A percentile compares a stretch with the other conserved stretches of the same genome.
Conservation (phyloP, 139 green algal genomes). For the Parachlorella kessleri region DNA sequence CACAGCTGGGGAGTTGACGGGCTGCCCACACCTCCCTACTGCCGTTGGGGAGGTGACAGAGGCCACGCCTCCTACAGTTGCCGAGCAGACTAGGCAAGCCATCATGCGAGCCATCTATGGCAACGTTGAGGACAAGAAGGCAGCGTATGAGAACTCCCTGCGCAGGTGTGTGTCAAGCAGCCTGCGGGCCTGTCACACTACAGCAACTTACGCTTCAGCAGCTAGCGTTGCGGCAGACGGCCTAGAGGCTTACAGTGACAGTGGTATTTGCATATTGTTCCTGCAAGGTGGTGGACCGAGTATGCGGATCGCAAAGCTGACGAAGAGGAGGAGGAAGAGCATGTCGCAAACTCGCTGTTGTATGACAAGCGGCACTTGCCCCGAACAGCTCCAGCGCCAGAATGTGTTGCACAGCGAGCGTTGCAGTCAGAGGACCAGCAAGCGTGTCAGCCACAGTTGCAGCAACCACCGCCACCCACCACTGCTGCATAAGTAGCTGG, state of each 20-base stretch:
- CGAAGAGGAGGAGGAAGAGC: neutral
- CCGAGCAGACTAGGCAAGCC: neutral
- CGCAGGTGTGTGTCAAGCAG: neutral
- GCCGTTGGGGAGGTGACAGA: neutral
- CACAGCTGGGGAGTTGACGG: neutral
- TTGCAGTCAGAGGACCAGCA: no score
- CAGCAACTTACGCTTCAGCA: neutral
- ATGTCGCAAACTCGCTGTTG: conserved; percentile 78
- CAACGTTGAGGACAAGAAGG: neutral
- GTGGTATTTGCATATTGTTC: neutral
- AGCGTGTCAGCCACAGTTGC: no score
- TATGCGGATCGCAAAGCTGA: neutral
- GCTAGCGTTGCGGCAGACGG: neutral
- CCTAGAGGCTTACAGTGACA: neutral
- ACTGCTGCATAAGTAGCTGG: no score
- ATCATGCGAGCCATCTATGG: neutral
- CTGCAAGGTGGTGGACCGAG: neutral
- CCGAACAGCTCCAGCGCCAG: conserved; percentile 55
- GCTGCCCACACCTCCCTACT: neutral
- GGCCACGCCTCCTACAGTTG: neutral
- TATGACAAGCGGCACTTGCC: conserved; percentile 81
- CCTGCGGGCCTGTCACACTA: neutral
- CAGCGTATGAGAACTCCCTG: neutral
- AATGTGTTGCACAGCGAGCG: conserved; percentile 41
- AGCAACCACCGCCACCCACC: no score